Conservation (phyloP, 2,329 filamentous ascomycete species). For the Penicillium sumatraense region DNA sequence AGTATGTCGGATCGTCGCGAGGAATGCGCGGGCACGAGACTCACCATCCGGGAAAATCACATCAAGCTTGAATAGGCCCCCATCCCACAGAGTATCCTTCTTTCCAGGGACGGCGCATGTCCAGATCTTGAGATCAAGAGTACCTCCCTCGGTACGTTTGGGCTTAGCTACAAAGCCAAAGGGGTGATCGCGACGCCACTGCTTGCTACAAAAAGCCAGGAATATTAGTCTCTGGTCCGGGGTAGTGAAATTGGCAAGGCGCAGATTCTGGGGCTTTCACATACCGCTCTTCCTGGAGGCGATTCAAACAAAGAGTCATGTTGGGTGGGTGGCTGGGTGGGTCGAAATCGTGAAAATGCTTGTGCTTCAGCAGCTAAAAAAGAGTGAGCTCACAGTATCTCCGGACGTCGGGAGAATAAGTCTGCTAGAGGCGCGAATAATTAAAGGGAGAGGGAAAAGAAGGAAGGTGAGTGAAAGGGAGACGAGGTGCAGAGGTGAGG, state of each 20-base stretch:
- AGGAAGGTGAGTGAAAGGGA: background rate
- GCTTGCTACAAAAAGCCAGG: constrained; percentile 67
- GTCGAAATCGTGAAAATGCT: background rate
- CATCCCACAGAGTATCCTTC: constrained; percentile 96
- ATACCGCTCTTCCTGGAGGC: constrained; percentile 86
- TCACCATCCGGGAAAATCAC: constrained; percentile 91
- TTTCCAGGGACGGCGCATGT: constrained; percentile 96
- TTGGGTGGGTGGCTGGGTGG: constrained; percentile 23
- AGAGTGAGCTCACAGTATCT: background rate
- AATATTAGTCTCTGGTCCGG: background rate
- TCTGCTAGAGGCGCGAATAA: background rate
- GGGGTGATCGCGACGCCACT: constrained; percentile 95
- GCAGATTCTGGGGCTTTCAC: constrained; percentile 30
- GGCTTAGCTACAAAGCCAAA: constrained; percentile 97
- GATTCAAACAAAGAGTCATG: constrained; percentile 89
- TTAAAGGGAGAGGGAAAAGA: background rate
- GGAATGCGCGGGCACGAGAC: constrained; percentile 36
- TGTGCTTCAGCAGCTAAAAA: background rate
- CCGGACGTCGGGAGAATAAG: background rate
- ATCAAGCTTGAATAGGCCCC: constrained; percentile 93
- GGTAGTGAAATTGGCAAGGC: background rate
- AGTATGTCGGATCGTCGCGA: constrained; percentile 11
- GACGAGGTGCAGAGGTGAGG: background rate
- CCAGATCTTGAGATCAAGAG: constrained; percentile 92
- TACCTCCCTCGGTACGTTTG: constrained; percentile 74